Conservation (phyloP, 78 protist species). For the Dictyostelium capitatum region DNA sequence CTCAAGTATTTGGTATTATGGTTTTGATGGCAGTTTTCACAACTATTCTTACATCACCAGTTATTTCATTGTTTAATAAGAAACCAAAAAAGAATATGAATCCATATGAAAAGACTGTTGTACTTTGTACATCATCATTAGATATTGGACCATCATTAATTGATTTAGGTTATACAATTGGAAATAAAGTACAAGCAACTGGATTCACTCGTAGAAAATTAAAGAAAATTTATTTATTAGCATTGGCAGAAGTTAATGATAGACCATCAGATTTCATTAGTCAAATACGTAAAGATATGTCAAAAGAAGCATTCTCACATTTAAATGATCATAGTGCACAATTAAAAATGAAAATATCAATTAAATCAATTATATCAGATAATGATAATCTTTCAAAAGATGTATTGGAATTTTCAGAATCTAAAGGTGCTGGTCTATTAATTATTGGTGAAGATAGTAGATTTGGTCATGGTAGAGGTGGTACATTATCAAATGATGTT, state of each 20-base stretch:
- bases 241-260: slow-evolving; percentile 56
- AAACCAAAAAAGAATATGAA: not conserved
- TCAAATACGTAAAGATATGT: slow-evolving; percentile 63
- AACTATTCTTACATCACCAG: slow-evolving; percentile 55
- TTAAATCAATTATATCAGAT: slow-evolving; percentile 42
- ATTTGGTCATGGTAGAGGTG: slow-evolving; percentile 16
- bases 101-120: slow-evolving; percentile 6
- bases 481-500: slow-evolving; percentile 1
- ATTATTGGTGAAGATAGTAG: slow-evolving; percentile 34
- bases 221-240: slow-evolving; percentile 39
- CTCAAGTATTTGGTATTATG: slow-evolving; percentile 67
- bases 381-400: slow-evolving; percentile 57
- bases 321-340: slow-evolving; percentile 21
- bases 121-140: slow-evolving; percentile 40
- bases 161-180: slow-evolving; percentile 46
- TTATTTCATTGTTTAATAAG: slow-evolving; percentile 40
- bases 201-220: slow-evolving; percentile 33
- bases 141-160: slow-evolving; percentile 44
- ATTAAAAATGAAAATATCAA: slow-evolving; percentile 40
- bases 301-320: slow-evolving; percentile 15
- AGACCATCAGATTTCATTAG: slow-evolving; percentile 75
- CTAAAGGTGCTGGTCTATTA: slow-evolving; percentile 16
- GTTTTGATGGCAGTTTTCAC: slow-evolving; percentile 83
- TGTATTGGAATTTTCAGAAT: slow-evolving; percentile 33
- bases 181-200: not conserved